These are phyloP conservation scores for Mortierella sp. DNA, from an alignment of 371 early-diverging fungal species.

Conservation along the genomic window DNA sequence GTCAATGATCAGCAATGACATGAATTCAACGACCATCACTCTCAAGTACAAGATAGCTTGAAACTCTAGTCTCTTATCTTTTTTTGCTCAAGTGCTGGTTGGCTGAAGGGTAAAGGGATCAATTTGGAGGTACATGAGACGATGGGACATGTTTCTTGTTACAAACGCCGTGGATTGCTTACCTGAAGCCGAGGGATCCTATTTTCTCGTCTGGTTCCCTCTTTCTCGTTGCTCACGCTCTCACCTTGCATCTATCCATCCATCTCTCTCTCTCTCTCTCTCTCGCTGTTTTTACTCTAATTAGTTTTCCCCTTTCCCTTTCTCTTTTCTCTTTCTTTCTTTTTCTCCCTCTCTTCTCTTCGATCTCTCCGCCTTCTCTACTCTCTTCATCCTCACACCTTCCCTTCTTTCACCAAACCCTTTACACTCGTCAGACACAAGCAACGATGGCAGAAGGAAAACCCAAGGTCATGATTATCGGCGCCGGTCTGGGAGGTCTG, in stretches of 20 bases:
- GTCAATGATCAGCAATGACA: no score
- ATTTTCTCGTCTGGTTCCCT: neutral
- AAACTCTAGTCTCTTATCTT: no score
- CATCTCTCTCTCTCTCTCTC: neutral
- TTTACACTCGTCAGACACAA: neutral
- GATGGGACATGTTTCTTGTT: neutral
- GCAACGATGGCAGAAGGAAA: neutral
- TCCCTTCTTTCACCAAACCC: neutral
- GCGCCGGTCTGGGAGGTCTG: constrained; percentile 38
- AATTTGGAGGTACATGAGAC: neutral
- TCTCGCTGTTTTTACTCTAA: neutral
- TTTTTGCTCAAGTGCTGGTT: neutral
- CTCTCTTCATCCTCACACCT: neutral
- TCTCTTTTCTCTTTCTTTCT: neutral
- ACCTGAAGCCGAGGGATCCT: neutral
- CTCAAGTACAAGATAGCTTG: no score
- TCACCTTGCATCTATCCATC: neutral
- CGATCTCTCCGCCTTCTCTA: neutral
- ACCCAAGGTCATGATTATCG: constrained; percentile 33
- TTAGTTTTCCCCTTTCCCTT: neutral
- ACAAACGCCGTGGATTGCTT: neutral
- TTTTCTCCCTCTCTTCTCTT: neutral
- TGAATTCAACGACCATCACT: no score
- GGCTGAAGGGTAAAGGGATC: neutral
- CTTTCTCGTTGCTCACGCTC: neutral